These are phyloP conservation scores for Eucalyptus urophylla DNA, from an alignment of 345 rosid genomes.

Conservation along the genomic window DNA sequence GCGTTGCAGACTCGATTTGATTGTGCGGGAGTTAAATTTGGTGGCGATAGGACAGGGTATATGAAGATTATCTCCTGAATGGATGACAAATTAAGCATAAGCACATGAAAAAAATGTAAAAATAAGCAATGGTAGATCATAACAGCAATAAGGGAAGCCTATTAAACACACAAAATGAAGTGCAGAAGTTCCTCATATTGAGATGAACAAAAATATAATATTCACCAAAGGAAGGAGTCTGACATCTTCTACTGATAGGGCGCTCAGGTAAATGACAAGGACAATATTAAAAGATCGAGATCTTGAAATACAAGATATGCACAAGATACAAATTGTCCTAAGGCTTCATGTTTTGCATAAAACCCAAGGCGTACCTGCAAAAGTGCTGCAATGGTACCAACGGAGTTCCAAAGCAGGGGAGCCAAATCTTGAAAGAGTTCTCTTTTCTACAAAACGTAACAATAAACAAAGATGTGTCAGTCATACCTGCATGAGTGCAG, in stretches of 20 bases:
- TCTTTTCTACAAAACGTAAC: conserved; percentile 46
- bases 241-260: background rate
- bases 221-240: background rate
- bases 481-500: conserved; percentile 35
- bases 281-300: background rate
- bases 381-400: conserved; percentile 59
- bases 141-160: background rate
- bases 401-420: conserved; percentile 81
- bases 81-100: background rate
- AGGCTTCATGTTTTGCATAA: background rate
- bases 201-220: background rate
- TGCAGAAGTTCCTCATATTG: background rate
- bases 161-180: background rate
- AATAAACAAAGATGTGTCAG: conserved; percentile 11
- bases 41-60: conserved; percentile 93
- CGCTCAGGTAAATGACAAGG: background rate
- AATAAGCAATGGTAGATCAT: background rate
- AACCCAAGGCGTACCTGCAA: background rate
- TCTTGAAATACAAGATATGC: background rate
- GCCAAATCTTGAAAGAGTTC: conserved; percentile 97
- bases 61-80: conserved; percentile 93
- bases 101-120: background rate
- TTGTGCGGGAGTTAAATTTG: conserved; percentile 77
- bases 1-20: conserved; percentile 98
- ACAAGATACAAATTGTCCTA: background rate